Percentiles rank a stretch among this genome's conserved stretches.
Evolutionary conservation across 2,329 filamentous ascomycete species (phyloP).

Genomic region (Hymenoscyphus albidus): DNA sequence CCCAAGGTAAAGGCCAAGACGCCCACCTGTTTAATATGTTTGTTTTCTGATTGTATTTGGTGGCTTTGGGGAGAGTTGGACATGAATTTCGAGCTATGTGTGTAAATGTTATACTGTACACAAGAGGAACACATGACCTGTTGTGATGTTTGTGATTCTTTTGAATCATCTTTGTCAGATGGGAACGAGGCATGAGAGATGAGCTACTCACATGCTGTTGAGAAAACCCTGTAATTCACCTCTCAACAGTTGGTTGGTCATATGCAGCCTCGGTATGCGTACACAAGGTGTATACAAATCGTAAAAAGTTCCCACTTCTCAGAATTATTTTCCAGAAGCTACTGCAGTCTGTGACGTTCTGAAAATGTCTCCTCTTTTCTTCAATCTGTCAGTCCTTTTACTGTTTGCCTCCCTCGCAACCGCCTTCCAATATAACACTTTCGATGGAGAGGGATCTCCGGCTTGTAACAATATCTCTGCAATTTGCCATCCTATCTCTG

Average conservation of each 20-base stretch:
- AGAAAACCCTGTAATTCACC: background rate
- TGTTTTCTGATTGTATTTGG: background rate
- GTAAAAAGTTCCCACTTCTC: background rate
- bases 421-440: slow-evolving; percentile 14
- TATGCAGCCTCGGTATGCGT: background rate
- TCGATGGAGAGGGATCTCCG: slow-evolving; percentile 21
- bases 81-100: background rate
- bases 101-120: background rate
- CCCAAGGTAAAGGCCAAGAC: background rate
- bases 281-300: background rate
- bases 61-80: background rate
- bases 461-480: slow-evolving; percentile 20
- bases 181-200: background rate
- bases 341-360: background rate
- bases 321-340: background rate
- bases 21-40: background rate
- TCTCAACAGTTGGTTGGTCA: background rate
- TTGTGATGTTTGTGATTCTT: background rate
- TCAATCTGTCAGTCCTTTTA: background rate
- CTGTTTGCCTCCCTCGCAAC: background rate
- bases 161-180: background rate
- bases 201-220: background rate
- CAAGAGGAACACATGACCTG: background rate
- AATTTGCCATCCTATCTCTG: slow-evolving; percentile 12
- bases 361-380: background rate